A percentile compares a stretch with the other conserved stretches of the same genome.
Conservation (phyloP, 2,329 filamentous ascomycete species). For the Cytospora piceae region DNA sequence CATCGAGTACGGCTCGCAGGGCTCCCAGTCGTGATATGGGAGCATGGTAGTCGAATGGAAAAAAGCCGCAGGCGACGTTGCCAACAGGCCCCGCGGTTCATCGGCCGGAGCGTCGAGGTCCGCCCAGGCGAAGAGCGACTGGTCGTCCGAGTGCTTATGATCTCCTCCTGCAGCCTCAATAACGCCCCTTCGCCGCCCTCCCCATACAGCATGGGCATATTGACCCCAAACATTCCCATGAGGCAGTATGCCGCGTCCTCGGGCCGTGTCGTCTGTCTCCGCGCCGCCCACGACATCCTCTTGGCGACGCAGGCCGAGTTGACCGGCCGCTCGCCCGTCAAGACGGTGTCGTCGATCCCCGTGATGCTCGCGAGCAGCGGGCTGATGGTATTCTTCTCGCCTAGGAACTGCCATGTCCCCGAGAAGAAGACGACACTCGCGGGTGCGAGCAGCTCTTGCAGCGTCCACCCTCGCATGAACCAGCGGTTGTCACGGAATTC, state of each 20-base stretch:
- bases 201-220: neutral
- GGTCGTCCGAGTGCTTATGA: constrained; percentile 19
- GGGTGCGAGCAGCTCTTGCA: constrained; percentile 31
- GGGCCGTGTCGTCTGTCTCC: constrained; percentile 7
- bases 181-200: constrained; percentile 17
- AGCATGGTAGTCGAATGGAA: constrained; percentile 41
- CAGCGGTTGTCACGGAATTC: constrained; percentile 6
- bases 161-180: constrained; percentile 17
- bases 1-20: constrained; percentile 35
- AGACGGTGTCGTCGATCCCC: constrained; percentile 1
- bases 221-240: constrained; percentile 2
- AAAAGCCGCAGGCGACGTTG: constrained; percentile 55
- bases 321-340: constrained; percentile 29
- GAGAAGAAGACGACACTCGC: constrained; percentile 31
- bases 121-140: constrained; percentile 18
- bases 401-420: constrained; percentile 26
- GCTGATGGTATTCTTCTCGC: constrained; percentile 15
- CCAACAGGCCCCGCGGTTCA: constrained; percentile 32
- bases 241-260: constrained; percentile 20
- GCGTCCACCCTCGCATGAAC: too few species aligned
- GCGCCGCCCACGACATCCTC: constrained; percentile 13
- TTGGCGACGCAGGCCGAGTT: constrained; percentile 4
- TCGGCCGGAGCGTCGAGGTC: constrained; percentile 36
- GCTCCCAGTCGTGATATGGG: constrained; percentile 40
- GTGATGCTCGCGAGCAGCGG: constrained; percentile 13